phyloP scores from a whole-genome alignment of 2,329 filamentous ascomycete species.

The Diaporthe sp. region DNA sequence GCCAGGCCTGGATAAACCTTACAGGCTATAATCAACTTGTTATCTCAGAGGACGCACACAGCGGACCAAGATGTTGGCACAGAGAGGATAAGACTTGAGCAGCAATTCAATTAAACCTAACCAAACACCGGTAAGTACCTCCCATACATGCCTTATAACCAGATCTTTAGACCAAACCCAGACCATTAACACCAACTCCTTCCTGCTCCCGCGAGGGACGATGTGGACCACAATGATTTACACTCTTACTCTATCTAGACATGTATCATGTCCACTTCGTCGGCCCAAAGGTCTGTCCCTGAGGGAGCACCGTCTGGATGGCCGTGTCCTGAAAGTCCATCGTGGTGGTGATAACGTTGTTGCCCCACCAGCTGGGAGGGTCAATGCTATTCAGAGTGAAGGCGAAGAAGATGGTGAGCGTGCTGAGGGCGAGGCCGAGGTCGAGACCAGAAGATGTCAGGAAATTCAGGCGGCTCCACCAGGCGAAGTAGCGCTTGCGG shows the following conservation, averaged over 20 bases:
- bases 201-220: not conserved
- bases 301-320: constrained; percentile 64
- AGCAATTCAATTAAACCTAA: not conserved
- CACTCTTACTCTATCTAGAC: constrained; percentile 9
- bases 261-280: constrained; percentile 59
- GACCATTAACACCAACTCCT: not conserved
- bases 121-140: not conserved
- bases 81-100: not conserved
- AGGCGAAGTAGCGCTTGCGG: constrained; percentile 73
- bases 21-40: not conserved
- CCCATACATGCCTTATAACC: not conserved
- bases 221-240: not conserved
- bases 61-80: not conserved
- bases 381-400: constrained; percentile 74
- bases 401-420: constrained; percentile 78
- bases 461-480: constrained; percentile 84
- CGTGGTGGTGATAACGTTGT: constrained; percentile 69
- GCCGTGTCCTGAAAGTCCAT: constrained; percentile 74
- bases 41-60: not conserved
- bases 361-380: constrained; percentile 80
- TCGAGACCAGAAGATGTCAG: constrained; percentile 79
- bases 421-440: constrained; percentile 75
- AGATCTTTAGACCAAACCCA: not conserved
- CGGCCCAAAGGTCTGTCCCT: constrained; percentile 75
- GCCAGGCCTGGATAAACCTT: not conserved